These are phyloP conservation scores for Jaenimonas drosophilae DNA, from an alignment of 208 protist genomes.

Conservation along the genomic window DNA sequence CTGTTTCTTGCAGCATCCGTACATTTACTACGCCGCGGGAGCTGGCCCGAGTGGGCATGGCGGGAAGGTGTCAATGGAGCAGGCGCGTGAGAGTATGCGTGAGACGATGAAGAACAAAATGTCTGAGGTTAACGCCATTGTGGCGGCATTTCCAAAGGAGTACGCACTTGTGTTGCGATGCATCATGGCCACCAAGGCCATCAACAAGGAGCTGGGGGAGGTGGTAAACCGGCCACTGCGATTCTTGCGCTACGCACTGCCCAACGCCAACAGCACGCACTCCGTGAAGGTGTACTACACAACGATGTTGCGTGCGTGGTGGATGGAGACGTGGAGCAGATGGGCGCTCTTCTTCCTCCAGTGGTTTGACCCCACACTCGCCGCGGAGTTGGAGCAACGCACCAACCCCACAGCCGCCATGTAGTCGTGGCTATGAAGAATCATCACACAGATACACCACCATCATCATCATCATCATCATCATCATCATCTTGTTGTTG, in stretches of 20 bases:
- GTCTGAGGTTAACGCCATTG: slow-evolving; percentile 69
- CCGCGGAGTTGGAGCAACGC: too few species aligned
- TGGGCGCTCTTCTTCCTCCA: too few species aligned
- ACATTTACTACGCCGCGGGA: slow-evolving; percentile 36
- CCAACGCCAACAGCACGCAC: slow-evolving; percentile 16
- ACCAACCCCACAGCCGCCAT: too few species aligned
- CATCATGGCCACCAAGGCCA: slow-evolving; percentile 81
- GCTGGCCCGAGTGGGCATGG: too few species aligned
- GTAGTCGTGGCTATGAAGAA: too few species aligned
- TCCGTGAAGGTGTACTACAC: not conserved
- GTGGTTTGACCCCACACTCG: too few species aligned
- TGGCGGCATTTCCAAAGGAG: slow-evolving; percentile 66
- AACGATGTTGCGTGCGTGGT: too few species aligned
- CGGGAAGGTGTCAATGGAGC: slow-evolving; percentile 17
- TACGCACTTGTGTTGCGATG: slow-evolving; percentile 84
- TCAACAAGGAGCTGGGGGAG: slow-evolving; percentile 71
- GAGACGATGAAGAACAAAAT: slow-evolving; percentile 59
- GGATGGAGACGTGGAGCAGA: too few species aligned
- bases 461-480: too few species aligned
- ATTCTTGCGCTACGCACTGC: slow-evolving; percentile 70
- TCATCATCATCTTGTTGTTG: too few species aligned
- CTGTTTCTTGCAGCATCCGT: slow-evolving; percentile 81
- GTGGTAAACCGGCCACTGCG: slow-evolving; percentile 63
- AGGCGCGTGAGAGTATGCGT: slow-evolving; percentile 55
- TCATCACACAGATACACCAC: too few species aligned